Percentiles rank a stretch among this genome's conserved stretches.
Evolutionary conservation across 1,284 basidiomycete species (phyloP).

Genomic region (Tylopilus sp.): DNA sequence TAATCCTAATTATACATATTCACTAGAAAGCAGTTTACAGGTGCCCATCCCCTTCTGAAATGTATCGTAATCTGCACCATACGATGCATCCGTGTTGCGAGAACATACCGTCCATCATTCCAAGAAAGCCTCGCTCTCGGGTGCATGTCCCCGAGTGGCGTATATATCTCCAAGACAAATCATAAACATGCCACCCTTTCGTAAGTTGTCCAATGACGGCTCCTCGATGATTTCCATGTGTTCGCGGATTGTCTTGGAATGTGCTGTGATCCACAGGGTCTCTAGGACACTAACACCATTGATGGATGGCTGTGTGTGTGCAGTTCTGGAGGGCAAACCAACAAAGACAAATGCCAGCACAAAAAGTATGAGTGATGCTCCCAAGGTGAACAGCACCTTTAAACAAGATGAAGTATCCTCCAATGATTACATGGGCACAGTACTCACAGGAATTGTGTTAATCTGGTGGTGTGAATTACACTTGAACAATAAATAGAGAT

Average conservation of each 20-base stretch:
- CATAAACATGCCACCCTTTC: not conserved
- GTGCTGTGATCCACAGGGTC: not conserved
- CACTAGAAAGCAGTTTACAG: too few relatives aligned
- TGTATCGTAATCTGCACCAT: too few relatives aligned
- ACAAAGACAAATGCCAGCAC: not conserved
- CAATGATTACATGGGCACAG: not conserved
- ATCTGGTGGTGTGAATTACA: not conserved
- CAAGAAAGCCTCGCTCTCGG: not conserved
- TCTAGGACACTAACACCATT: not conserved
- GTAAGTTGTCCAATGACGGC: not conserved
- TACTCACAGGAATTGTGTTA: not conserved
- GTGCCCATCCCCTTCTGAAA: too few relatives aligned
- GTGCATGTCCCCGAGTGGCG: too few relatives aligned
- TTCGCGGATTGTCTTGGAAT: not conserved
- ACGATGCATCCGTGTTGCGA: too few relatives aligned
- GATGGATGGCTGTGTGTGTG: not conserved
- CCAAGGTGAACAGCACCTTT: not conserved
- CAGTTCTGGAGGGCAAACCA: not conserved
- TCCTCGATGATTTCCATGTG: not conserved
- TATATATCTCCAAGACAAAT: not conserved
- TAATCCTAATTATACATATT: too few relatives aligned
- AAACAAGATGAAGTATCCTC: not conserved
- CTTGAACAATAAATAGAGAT: too few relatives aligned
- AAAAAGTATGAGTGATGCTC: not conserved
- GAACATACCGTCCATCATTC: not conserved